Evolutionary conservation across 192 early-diverging fungal species (phyloP), one percentile per base, ranked within the genome.

Genomic region (Backusella circina): DNA sequence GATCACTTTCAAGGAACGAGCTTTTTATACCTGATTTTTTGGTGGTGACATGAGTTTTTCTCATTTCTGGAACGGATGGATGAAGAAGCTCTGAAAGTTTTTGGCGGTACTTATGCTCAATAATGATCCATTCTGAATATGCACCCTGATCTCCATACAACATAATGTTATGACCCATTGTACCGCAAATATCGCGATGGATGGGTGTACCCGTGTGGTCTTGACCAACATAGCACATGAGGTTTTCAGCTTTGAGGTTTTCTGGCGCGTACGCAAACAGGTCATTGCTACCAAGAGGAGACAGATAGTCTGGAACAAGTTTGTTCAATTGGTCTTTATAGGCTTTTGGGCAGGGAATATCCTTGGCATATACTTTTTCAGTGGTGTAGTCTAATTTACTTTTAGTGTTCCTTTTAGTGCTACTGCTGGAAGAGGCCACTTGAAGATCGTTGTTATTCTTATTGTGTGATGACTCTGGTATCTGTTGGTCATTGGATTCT

Each of bases 151-250:
- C 71, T 7, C 67, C 75, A 30, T 44, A 65, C 18, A 61, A 28
- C 81, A 83, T 83, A 5, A 83, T 33, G 28, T 83, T 83, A 41
- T 83, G 81, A 21, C 81, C 81, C 67, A 83, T 73, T 13, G 81
- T 71, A 15, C 65, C 78, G 28, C 75, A 79, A 16, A 83, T 76
- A 26, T 83, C 79, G 2, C 64, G 12, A 68, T 80, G 74, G 2
- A 75, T n/a, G 8, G 72, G 44, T 32, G 70, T 78, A 15, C 77
- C 75, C 0, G 81, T 79, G 10, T 71, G 66, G 12, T 18, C 41
- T 35, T 67, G 41, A 6, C 81, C 81, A 30, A 83, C 3, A 67
- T 83, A 83, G 6, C 73, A 75, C 81, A 83, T 79, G 4, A 83
- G 39, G 32, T 83, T 83, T 18, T 74, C 68, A 13, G 81, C 75